Base-by-base conservation (phyloP, 345 rosid species). In the Linum lewisii region DNA sequence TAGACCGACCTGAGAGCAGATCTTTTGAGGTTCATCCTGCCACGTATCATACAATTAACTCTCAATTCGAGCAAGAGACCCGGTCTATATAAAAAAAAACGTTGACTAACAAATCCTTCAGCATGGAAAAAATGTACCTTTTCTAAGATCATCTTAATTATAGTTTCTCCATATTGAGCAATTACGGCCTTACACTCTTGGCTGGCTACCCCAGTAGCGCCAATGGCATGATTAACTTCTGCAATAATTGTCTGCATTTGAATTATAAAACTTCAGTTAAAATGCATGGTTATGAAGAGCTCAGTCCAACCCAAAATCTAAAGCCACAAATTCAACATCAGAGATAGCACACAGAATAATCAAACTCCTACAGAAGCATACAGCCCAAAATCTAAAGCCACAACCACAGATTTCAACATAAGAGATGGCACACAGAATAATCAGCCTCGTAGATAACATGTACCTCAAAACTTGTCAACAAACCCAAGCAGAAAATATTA, bases 141-240 rank as follows among this genome's bases (percentile, higher is more conserved):
- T 62, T 75, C 72, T 54, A 79, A 50, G 61, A 89, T 87, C 79
- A 81, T 73, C n/a, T 82, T 67, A 63, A 89, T 57, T 60, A 86
- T 86, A 70, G 81, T 77, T 69, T 84, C 78, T 32, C 97, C 97
- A 49, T 86, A 89, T 60, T 82, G 77, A 44, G 73, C 74, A 66
- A 86, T 83, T 37, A 89, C 75, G 3, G 77, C 42, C 73, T 84
- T 84, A 81, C 97, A 84, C 58, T 89, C 87, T 25, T 72, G 87
- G 83, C 91, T 86, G 42, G 72, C 79, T 44, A 86, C 51, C 55
- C 95, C 97, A 45, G 80, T 64, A 16, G 97, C 91, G 73, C 95
- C 97, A 62, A 89, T 89, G 57, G 87, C 97, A 66, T 79, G 87
- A 70, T 89, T 89, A 66, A 84, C 84, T 81, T 84, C 84, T 37